Evolutionary conservation across 257 asterid genomes (phyloP), one percentile per base, ranked within the genome.

Genomic region (Penstemon barbatus): DNA sequence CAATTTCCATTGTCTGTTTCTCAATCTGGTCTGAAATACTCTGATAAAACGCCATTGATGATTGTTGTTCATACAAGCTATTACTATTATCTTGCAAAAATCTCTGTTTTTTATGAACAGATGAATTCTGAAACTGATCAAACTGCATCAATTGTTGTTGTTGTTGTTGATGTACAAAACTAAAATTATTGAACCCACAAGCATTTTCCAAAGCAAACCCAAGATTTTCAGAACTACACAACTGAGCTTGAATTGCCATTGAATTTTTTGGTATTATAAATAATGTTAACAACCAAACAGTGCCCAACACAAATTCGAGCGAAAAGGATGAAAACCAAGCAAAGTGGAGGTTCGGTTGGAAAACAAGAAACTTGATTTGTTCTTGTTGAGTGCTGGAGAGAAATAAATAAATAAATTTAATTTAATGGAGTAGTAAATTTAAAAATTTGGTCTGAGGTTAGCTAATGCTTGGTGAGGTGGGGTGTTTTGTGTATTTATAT

Each of bases 191-290:
- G 12, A 81, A 80, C 41, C 87, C 95, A 44, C 63, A 65, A 49
- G 59, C 78, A 75, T 79, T 81, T 2, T 83, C 80, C 1, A 71
- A 58, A 40, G 71, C 56, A 50, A 80, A 77, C 0, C 83, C 85
- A 25, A 79, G 69, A 75, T 85, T 82, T 36, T 85, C 90, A 3
- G 86, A 10, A 71, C 75, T 25, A 1, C 33, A 80, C 60, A 81
- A 40, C 63, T 88, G 90, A 0, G 96, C 83, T 80, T 82, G 83
- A 73, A 88, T 71, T 18, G 90, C 95, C 97, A 86, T 88, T 67
- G 33, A 9, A 75, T 50, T 12, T 33, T 10, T 3, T 11, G 36
- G 0, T 13, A 5, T 6, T 8, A 33, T 19, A 59, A n/a, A 61
- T 0, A 4, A 7, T 37, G 41, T 19, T 25, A 25, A 38, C 19